phyloP scores from a whole-genome alignment of 2,329 filamentous ascomycete genomes.

The Calonectria montana region DNA sequence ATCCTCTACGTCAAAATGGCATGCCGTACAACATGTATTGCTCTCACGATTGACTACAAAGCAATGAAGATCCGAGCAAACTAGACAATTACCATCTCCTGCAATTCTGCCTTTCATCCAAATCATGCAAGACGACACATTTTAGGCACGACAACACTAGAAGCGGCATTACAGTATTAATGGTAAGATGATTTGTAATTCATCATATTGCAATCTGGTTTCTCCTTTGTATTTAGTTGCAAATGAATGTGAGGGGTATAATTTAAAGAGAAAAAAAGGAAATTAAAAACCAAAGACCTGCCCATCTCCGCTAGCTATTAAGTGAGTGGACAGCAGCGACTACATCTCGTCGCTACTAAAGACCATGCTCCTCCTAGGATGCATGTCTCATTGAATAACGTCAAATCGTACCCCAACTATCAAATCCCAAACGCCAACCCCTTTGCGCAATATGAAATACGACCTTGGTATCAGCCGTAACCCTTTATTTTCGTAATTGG shows the following conservation, averaged over 20 bases:
- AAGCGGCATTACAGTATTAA: not conserved
- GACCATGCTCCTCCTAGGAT: not conserved
- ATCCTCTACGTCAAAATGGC: too few species aligned
- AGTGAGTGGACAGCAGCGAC: slow-evolving; percentile 34
- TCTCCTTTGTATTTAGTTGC: slow-evolving; percentile 10
- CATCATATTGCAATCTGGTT: slow-evolving; percentile 1
- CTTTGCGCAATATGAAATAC: slow-evolving; percentile 21
- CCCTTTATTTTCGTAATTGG: slow-evolving; percentile 12
- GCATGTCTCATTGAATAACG: not conserved
- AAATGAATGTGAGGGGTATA: slow-evolving; percentile 18
- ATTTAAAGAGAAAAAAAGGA: not conserved
- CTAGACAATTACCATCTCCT: too few species aligned
- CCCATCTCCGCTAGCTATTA: not conserved
- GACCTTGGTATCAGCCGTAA: slow-evolving; percentile 36
- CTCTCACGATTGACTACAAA: too few species aligned
- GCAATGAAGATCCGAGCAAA: too few species aligned
- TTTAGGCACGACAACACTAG: not conserved
- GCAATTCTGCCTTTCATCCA: too few species aligned
- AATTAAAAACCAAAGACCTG: slow-evolving; percentile 6
- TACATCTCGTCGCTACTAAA: slow-evolving; percentile 3
- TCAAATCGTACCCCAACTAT: not conserved
- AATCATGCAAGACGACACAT: too few species aligned
- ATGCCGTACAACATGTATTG: too few species aligned
- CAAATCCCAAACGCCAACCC: slow-evolving; percentile 21
- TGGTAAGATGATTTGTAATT: not conserved